These are phyloP conservation scores for Venustampulla echinocandica DNA, from an alignment of 495 filamentous ascomycete species.

Conservation along the genomic window DNA sequence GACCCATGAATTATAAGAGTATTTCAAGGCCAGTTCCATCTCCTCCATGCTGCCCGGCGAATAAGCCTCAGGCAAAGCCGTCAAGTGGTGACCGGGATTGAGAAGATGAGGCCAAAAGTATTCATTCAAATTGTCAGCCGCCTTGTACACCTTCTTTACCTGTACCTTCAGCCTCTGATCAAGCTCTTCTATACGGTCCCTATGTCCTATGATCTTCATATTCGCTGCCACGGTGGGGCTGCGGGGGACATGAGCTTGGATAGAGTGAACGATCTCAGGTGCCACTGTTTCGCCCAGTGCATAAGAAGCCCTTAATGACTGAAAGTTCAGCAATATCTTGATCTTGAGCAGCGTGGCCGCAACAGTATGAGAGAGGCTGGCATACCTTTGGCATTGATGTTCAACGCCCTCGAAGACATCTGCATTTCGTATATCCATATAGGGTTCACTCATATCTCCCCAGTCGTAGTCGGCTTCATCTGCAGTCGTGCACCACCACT, in stretches of 20 bases:
- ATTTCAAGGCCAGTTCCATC: conserved; percentile 27
- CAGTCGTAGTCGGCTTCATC: conserved; percentile 28
- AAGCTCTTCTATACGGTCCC: conserved; percentile 5
- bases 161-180: conserved; percentile 25
- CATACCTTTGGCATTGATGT: conserved; percentile 13
- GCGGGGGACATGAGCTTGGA: conserved; percentile 1
- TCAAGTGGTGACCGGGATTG: conserved; percentile 25
- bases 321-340: conserved; percentile 29
- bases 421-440: conserved; percentile 29
- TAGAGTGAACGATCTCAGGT: conserved; percentile 22
- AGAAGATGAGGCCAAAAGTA: conserved; percentile 29
- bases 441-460: conserved; percentile 27
- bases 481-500: conserved; percentile 34
- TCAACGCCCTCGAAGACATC: conserved; percentile 32
- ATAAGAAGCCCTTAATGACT: conserved; percentile 22
- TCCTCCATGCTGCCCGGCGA: conserved; percentile 22
- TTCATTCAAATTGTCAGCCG: conserved; percentile 21
- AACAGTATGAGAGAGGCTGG: conserved; percentile 20
- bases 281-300: conserved; percentile 15
- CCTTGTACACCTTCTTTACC: conserved; percentile 18
- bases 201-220: conserved; percentile 16
- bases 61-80: conserved; percentile 14
- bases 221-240: conserved; percentile 7
- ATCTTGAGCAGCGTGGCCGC: conserved; percentile 31
- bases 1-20: conserved; percentile 30